These are phyloP conservation scores for Neonothopanus nambi DNA, from an alignment of 1,284 basidiomycete species.

Conservation along the genomic window DNA sequence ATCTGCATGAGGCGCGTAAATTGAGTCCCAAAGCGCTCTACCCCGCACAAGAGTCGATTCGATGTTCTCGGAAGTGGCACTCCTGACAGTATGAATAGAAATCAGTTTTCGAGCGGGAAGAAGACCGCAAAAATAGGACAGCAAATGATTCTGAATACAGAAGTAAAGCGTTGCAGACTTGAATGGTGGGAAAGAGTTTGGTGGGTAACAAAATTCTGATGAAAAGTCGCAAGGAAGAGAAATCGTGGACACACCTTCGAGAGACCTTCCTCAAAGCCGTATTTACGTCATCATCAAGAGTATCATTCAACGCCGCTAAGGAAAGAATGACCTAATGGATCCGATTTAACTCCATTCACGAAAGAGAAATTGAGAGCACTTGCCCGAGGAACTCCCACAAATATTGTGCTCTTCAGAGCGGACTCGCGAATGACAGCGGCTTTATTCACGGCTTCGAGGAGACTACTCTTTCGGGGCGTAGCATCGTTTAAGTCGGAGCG, in stretches of 20 bases:
- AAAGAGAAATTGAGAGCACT: constrained; percentile 27
- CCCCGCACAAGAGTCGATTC: constrained; percentile 68
- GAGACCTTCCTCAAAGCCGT: constrained; percentile 64
- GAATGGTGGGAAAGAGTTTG: neutral
- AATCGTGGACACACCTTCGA: constrained; percentile 52
- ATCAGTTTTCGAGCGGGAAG: constrained; percentile 14
- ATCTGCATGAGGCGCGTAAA: constrained; percentile 88
- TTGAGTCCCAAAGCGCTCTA: constrained; percentile 80
- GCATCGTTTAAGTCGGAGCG: constrained; percentile 46
- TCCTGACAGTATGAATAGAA: constrained; percentile 40
- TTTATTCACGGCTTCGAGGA: constrained; percentile 59
- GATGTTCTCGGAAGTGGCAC: constrained; percentile 63
- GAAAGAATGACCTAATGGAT: constrained; percentile 75
- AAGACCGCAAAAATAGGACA: neutral
- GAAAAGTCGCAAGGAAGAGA: neutral
- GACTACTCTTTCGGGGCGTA: constrained; percentile 38
- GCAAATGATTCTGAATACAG: no score
- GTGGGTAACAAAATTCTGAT: neutral
- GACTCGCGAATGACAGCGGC: constrained; percentile 91
- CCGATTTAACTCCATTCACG: constrained; percentile 11
- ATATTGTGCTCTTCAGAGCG: constrained; percentile 91
- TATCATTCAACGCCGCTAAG: constrained; percentile 72
- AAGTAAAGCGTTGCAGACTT: neutral
- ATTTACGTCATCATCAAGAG: constrained; percentile 79
- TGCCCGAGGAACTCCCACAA: constrained; percentile 89